Percentiles rank a stretch among this genome's conserved stretches.
Evolutionary conservation across 192 early-diverging fungal species (phyloP).

Genomic region (Backusella liffmaniae): DNA sequence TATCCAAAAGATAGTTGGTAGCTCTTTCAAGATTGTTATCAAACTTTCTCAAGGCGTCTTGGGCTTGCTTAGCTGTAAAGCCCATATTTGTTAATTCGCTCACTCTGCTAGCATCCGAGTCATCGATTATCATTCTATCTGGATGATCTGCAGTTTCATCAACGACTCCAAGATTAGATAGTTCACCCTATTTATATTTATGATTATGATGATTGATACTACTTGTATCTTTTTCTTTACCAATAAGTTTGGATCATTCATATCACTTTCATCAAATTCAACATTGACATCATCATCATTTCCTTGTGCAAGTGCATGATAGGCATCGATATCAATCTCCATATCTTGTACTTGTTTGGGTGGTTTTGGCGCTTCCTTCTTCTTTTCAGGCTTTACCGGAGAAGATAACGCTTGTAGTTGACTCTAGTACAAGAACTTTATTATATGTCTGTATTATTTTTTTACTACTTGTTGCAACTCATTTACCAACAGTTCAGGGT

Average conservation of each 20-base stretch:
- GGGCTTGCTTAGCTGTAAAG: conserved; percentile 65
- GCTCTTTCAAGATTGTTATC: conserved; percentile 75
- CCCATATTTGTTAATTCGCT: conserved; percentile 68
- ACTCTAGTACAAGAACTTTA: conserved; percentile 24
- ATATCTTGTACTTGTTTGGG: background rate
- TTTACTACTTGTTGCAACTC: background rate
- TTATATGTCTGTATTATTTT: background rate
- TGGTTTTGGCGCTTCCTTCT: conserved; percentile 17
- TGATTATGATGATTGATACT: background rate
- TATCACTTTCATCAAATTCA: conserved; percentile 68
- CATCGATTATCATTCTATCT: background rate
- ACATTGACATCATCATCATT: conserved; percentile 62
- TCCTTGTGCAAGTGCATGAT: conserved; percentile 33
- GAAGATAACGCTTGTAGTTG: conserved; percentile 47
- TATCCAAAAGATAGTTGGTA: conserved; percentile 72
- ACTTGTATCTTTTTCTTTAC: conserved; percentile 22
- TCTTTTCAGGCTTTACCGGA: conserved; percentile 10
- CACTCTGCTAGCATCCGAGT: conserved; percentile 1
- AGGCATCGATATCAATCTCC: conserved; percentile 28
- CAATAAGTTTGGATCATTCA: conserved; percentile 76
- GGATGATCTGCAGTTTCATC: background rate
- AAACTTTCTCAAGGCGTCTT: conserved; percentile 65
- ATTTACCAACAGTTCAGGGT: conserved; percentile 55
- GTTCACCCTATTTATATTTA: background rate
- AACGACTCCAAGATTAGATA: background rate